phyloP scores from a whole-genome alignment of 345 rosid species.

The Euclidium syriacum region DNA sequence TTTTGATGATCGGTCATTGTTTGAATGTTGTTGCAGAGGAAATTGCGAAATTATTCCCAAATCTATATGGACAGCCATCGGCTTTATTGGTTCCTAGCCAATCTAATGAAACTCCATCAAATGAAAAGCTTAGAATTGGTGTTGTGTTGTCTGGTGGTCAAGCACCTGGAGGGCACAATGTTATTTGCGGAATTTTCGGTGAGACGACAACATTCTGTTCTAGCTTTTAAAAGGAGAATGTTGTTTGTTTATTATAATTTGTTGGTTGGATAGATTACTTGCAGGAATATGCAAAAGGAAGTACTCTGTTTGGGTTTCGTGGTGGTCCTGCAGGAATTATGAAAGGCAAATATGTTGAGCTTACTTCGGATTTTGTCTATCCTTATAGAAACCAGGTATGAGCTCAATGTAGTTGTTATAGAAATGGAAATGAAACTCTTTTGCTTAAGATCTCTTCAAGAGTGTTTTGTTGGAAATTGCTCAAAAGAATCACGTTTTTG shows the following conservation, averaged over 20 bases:
- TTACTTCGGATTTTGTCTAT: constrained; percentile 60
- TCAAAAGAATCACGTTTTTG: background rate
- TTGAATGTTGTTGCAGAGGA: constrained; percentile 43
- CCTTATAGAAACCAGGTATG: constrained; percentile 91
- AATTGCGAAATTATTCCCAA: constrained; percentile 79
- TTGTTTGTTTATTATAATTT: background rate
- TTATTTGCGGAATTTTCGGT: constrained; percentile 88
- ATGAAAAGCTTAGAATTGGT: constrained; percentile 69
- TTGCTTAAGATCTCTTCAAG: background rate
- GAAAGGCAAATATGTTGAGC: constrained; percentile 78
- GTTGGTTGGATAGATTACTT: constrained; percentile 61
- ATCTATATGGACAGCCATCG: constrained; percentile 80
- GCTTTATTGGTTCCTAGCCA: constrained; percentile 51
- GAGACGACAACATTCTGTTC: constrained; percentile 15
- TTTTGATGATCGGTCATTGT: background rate
- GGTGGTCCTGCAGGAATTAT: constrained; percentile 99
- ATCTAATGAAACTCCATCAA: constrained; percentile 13
- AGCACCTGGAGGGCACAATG: constrained; percentile 99
- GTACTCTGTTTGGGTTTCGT: constrained; percentile 71
- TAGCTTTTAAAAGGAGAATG: background rate
- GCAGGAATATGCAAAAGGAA: constrained; percentile 69
- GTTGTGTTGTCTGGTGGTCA: constrained; percentile 98
- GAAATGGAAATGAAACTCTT: background rate
- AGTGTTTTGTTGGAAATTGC: background rate
- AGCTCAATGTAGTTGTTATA: background rate